A percentile compares a stretch with the other conserved stretches of the same genome.
phyloP scores from a whole-genome alignment of 495 filamentous ascomycete species.

The Xylaria castorea region DNA sequence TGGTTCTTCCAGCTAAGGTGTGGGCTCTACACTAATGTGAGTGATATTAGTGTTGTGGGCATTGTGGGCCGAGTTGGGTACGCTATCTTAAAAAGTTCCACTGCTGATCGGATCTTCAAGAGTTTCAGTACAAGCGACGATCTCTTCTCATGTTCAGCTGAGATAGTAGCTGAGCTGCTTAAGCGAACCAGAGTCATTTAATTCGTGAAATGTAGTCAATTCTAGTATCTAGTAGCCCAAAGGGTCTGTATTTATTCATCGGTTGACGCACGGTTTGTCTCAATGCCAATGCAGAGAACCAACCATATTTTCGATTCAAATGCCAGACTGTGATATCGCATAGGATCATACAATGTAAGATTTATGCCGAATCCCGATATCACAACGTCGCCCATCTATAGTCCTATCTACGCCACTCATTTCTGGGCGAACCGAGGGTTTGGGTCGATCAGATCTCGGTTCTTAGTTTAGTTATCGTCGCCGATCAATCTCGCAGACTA shows the following conservation, averaged over 20 bases:
- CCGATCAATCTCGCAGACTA: neutral
- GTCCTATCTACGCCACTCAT: neutral
- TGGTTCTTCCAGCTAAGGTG: neutral
- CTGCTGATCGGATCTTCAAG: neutral
- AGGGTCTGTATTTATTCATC: neutral
- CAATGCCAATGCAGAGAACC: neutral
- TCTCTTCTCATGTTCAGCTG: neutral
- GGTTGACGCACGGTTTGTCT: constrained; percentile 7
- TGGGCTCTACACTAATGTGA: neutral
- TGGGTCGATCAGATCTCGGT: constrained; percentile 16
- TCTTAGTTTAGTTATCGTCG: neutral
- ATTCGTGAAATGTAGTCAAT: neutral
- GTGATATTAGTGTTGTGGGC: constrained; percentile 3
- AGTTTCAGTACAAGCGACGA: neutral
- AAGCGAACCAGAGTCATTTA: neutral
- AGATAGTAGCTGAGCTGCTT: neutral
- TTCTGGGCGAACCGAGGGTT: constrained; percentile 12
- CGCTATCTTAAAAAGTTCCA: neutral
- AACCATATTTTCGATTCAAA: neutral
- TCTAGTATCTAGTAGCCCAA: neutral
- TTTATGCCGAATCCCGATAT: constrained; percentile 5
- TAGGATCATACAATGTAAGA: constrained; percentile 8
- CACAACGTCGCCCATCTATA: constrained; percentile 1
- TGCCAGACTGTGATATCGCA: neutral
- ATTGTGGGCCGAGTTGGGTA: neutral